Evolutionary conservation across 2,329 filamentous ascomycete species (phyloP).

Genomic region (Fusarium aywerte): DNA sequence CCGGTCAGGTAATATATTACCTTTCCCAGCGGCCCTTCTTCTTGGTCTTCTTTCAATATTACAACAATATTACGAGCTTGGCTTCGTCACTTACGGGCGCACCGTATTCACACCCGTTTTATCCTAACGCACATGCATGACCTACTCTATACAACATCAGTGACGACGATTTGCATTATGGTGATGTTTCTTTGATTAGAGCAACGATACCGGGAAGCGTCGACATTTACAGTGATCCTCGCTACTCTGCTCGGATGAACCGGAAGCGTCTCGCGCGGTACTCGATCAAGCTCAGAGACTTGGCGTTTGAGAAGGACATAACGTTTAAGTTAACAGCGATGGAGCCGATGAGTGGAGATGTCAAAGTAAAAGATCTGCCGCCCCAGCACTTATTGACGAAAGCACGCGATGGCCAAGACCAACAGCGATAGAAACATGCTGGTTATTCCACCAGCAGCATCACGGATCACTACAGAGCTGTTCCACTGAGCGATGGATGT

Average conservation of each 20-base stretch:
- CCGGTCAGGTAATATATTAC: background rate
- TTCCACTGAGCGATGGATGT: slow-evolving; percentile 72
- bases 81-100: background rate
- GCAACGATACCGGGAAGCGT: slow-evolving; percentile 19
- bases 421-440: slow-evolving; percentile 24
- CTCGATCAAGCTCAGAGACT: background rate
- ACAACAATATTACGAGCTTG: background rate
- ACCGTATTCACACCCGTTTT: background rate
- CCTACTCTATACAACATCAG: slow-evolving; percentile 27
- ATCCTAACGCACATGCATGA: background rate
- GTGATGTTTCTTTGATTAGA: slow-evolving; percentile 68
- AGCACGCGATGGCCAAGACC: slow-evolving; percentile 27
- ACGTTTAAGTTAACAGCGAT: slow-evolving; percentile 33
- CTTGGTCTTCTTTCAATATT: background rate
- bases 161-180: slow-evolving; percentile 73
- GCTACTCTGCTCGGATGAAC: slow-evolving; percentile 39
- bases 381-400: slow-evolving; percentile 23
- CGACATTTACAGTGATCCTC: slow-evolving; percentile 61
- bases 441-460: slow-evolving; percentile 54
- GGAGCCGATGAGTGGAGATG: slow-evolving; percentile 17
- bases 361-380: slow-evolving; percentile 19
- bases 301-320: slow-evolving; percentile 35
- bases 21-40: background rate
- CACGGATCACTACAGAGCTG: slow-evolving; percentile 70
- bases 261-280: slow-evolving; percentile 21